phyloP scores from a whole-genome alignment of 495 filamentous ascomycete species.

The Penicillium atrosanguineum region DNA sequence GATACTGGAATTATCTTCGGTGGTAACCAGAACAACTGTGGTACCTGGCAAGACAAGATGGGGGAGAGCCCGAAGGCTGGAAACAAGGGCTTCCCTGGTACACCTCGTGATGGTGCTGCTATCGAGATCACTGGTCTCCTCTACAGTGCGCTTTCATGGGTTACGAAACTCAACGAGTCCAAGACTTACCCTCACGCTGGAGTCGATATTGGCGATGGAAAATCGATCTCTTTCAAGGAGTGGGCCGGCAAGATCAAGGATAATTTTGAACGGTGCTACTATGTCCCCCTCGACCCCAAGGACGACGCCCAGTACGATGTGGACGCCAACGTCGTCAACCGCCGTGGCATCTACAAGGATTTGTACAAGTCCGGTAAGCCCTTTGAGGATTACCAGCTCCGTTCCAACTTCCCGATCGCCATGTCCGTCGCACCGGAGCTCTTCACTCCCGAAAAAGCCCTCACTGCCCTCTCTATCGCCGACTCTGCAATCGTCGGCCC shows the following conservation, averaged over 20 bases:
- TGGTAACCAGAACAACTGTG: constrained; percentile 91
- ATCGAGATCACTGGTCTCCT: constrained; percentile 91
- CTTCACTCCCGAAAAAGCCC: constrained; percentile 73
- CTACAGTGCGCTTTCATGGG: constrained; percentile 85
- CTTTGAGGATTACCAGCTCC: constrained; percentile 96
- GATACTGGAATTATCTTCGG: constrained; percentile 88
- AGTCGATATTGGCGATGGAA: constrained; percentile 57
- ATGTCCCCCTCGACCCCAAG: constrained; percentile 63
- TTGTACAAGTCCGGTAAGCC: constrained; percentile 88
- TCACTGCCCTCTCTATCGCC: constrained; percentile 71
- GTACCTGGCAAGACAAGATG: constrained; percentile 99
- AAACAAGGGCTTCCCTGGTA: constrained; percentile 92
- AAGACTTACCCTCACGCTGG: constrained; percentile 69
- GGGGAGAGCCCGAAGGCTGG: constrained; percentile 91
- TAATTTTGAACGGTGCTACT: constrained; percentile 91
- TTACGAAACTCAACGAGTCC: constrained; percentile 59
- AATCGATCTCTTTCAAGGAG: constrained; percentile 65
- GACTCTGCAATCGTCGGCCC: constrained; percentile 81
- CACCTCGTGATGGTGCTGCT: constrained; percentile 91
- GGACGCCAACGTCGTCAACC: constrained; percentile 74
- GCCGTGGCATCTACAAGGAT: constrained; percentile 97
- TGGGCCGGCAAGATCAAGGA: constrained; percentile 81
- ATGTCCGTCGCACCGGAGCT: constrained; percentile 92
- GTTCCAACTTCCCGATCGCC: constrained; percentile 90
- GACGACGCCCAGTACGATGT: constrained; percentile 78